Evolutionary conservation across 2,329 filamentous ascomycete species (phyloP), one percentile per base, ranked within the genome.

Genomic region (Aspergillus clavatus): DNA sequence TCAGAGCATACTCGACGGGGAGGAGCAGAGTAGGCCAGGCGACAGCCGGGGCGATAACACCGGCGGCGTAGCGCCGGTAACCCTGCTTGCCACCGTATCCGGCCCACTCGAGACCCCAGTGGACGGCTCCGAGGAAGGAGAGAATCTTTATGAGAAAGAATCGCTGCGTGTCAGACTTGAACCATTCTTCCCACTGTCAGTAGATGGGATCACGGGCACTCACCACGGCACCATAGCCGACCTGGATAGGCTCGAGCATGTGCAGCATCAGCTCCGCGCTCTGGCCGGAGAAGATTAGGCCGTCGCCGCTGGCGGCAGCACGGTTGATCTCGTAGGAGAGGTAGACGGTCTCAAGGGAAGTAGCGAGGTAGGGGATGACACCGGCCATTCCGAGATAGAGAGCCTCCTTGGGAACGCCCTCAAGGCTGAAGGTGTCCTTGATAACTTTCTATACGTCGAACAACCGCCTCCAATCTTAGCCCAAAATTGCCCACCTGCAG

Each of bases 1-100:
- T 94, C 40, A 96, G 74, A 1, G 89, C 90, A 66, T 88, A 88
- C 67, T 95, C 87, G 37, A 88, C 72, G 0, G 89, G 87, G 70
- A 96, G 78, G 39, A 95, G 74, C 26, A 95, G 78, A 8, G 90
- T 95, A 3, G 90, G 89, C 90, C 90, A 96, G 38, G 90, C 90
- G 18, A 93, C 72, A 37, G 86, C 81, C 1, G 90, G 84, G 5
- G 89, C 84, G 37, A 87, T 64, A 11, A 95, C 81, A 57, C 90
- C 90, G 54, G 89, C 81, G n/a, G 81, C 81, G 65, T 95, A 96
- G 51, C 90, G 85, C 57, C 81, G 82, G 57, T 86, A 87, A 42
- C 87, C 86, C 46, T 86, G 83, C 50, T 78, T 58, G 61, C 80
- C 69, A 68, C 83, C 72, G 66, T 76, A 83, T 71, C 84, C 73